A percentile compares a stretch with the other conserved stretches of the same genome.
phyloP scores from a whole-genome alignment of 2,329 filamentous ascomycete species.

The Fusarium oxysporum region DNA sequence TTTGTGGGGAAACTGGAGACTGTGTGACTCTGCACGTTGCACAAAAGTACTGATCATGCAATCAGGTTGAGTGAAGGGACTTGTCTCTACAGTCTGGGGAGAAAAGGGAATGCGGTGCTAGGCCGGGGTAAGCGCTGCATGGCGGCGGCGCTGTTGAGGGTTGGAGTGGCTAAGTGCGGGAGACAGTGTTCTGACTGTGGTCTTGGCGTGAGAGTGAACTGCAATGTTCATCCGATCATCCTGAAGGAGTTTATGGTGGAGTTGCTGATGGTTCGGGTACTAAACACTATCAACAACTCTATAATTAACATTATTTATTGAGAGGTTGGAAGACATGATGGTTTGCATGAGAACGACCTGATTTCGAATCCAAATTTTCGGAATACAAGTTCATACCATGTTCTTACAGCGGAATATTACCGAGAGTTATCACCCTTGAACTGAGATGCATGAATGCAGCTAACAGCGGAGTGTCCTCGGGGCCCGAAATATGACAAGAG shows the following conservation, averaged over 20 bases:
- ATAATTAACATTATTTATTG: neutral
- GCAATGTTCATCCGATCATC: neutral
- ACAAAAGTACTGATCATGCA: neutral
- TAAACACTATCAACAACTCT: neutral
- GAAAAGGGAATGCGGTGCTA: conserved; percentile 16
- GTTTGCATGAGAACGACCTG: neutral
- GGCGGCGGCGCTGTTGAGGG: conserved; percentile 30
- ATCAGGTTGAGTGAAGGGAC: neutral
- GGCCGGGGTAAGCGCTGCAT: conserved; percentile 43
- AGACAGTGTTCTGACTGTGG: conserved; percentile 35
- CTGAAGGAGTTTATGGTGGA: neutral
- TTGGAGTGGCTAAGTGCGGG: conserved; percentile 21
- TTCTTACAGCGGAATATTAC: neutral
- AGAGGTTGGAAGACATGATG: neutral
- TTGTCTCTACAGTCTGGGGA: neutral
- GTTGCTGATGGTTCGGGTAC: neutral
- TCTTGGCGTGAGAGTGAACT: neutral
- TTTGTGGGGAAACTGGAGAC: conserved; percentile 35
- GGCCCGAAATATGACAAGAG: neutral
- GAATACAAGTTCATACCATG: neutral
- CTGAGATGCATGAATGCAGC: neutral
- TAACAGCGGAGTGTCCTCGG: neutral
- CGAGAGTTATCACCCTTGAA: conserved; percentile 9
- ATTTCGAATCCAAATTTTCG: neutral
- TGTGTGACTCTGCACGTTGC: conserved; percentile 23